Conservation (phyloP, 805 yeast genomes). For the Soucietia sequanensis region DNA sequence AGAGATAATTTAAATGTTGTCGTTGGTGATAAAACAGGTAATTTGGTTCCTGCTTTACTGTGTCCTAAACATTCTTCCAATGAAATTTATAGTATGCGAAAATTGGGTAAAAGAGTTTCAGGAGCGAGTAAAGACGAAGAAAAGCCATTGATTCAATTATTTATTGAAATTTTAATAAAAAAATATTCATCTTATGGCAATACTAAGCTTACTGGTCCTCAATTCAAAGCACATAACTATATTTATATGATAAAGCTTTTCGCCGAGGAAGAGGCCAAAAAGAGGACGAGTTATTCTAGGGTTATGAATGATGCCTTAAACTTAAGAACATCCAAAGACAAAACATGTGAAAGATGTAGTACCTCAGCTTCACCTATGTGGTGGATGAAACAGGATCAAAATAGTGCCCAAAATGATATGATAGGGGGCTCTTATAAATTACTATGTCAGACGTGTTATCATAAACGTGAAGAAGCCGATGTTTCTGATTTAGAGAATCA, state of each 20-base stretch:
- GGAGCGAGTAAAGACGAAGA: constrained; percentile 22
- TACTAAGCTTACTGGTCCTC: constrained; percentile 29
- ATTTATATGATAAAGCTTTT: constrained; percentile 17
- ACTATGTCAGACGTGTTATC: constrained; percentile 35
- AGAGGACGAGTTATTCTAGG: neutral
- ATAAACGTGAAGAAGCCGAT: constrained; percentile 11
- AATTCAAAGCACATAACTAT: constrained; percentile 29
- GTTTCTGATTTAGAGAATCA: constrained; percentile 12
- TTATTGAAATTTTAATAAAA: constrained; percentile 33
- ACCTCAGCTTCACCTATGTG: constrained; percentile 34
- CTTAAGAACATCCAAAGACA: constrained; percentile 1
- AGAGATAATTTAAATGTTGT: constrained; percentile 21
- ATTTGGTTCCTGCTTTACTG: constrained; percentile 40
- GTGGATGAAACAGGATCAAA: constrained; percentile 21
- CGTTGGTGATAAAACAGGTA: constrained; percentile 33
- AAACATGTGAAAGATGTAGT: constrained; percentile 20
- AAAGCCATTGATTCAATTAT: constrained; percentile 40
- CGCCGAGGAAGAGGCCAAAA: constrained; percentile 9
- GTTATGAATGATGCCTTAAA: neutral
- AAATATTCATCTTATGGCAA: constrained; percentile 3
- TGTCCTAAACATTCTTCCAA: constrained; percentile 40
- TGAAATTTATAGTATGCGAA: constrained; percentile 24
- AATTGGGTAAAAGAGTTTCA: constrained; percentile 27
- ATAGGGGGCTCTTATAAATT: neutral
- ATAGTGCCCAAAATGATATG: too few species aligned